Conservation (phyloP, 1,139 yeast species). For the Taphrina communis region DNA sequence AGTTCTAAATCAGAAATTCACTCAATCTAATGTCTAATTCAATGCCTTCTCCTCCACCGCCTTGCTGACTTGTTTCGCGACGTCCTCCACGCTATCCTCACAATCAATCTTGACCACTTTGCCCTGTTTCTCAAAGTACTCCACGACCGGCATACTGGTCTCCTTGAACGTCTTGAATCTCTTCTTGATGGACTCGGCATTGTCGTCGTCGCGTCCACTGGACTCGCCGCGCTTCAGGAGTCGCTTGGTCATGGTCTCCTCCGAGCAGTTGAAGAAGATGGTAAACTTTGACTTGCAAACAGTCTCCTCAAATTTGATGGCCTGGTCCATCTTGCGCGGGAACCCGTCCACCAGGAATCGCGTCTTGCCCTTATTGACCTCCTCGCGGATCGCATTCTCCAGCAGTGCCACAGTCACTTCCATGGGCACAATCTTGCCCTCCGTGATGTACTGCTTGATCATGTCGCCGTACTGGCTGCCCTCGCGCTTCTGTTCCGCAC, state of each 20-base stretch:
- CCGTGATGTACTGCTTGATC: constrained; percentile 80
- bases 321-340: constrained; percentile 99
- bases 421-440: constrained; percentile 93
- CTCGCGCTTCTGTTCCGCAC: constrained; percentile 85
- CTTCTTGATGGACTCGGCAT: constrained; percentile 85
- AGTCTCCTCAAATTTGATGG: constrained; percentile 81
- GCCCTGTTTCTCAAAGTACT: constrained; percentile 73
- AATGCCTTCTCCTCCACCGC: constrained; percentile 58
- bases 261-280: constrained; percentile 93
- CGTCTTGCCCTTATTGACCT: constrained; percentile 59
- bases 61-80: constrained; percentile 69
- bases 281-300: constrained; percentile 68
- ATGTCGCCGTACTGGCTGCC: constrained; percentile 86
- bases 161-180: constrained; percentile 85
- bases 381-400: constrained; percentile 71
- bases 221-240: constrained; percentile 91
- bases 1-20: too few species aligned
- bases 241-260: constrained; percentile 81
- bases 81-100: constrained; percentile 78
- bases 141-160: constrained; percentile 93
- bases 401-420: constrained; percentile 87
- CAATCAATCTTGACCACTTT: constrained; percentile 82
- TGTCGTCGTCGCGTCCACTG: constrained; percentile 92
- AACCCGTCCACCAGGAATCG: constrained; percentile 89
- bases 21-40: constrained; percentile 9